Base-by-base conservation (phyloP, 2,329 filamentous ascomycete species). In the Exophiala sideris region DNA sequence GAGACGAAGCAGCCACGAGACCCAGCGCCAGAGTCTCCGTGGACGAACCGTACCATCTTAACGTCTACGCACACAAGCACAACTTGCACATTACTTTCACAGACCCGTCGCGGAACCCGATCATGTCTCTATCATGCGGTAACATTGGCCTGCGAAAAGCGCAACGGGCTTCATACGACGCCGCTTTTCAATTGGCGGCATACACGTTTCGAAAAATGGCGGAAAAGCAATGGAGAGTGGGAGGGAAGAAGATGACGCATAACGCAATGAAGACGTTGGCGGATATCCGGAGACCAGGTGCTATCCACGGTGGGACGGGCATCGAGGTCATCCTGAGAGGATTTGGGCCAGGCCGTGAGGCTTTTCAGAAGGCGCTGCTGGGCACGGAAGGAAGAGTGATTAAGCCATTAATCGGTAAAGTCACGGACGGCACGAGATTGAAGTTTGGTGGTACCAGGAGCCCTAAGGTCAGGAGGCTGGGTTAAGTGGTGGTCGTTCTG, bases 381-480 rank as follows among this genome's bases (percentile, higher is more conserved):
- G 91, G 92, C 34, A 85, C 79, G 18, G 92, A 99, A 71, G 94
- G 94, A 53, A 85, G 83, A 67, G 71, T 84, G 64, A 73, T 97
- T 62, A 82, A 90, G 63, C 76, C 80, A 32, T 84, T 88, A 75
- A 88, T 99, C 62, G 77, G 83, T 39, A 85, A 85, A 64, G 87
- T 99, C 57, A 85, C 88, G 32, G 94, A 99, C 74, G 80, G 84
- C 38, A 97, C 92, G 51, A 87, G 87, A 66, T 73, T 97, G 72
- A 99, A 99, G 79, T 96, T 97, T 78, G 94, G 91, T 74, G 95
- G 94, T 68, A 89, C 88, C 36, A 88, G 91, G 73, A 92, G 90
- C 76, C 82, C 81, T 71, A 89, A 86, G 70, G 87, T 85, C 36
- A 91, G 91, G 73, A 87, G 94, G 76, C 74, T 97, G 76, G 83